phyloP scores from a whole-genome alignment of 2,329 filamentous ascomycete species.

The Alternaria sp. region DNA sequence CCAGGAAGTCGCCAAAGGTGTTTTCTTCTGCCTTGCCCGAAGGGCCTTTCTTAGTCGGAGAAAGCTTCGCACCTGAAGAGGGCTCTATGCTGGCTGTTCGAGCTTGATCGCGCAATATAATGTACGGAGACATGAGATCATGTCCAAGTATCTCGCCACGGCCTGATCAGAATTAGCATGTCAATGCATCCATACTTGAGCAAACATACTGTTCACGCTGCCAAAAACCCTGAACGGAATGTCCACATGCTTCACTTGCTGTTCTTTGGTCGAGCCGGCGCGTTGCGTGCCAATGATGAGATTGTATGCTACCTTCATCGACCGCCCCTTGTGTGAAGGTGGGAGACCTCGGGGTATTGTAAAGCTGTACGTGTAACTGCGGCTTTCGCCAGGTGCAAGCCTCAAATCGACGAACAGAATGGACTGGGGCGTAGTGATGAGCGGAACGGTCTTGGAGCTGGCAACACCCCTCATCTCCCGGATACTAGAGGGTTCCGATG shows the following conservation, averaged over 20 bases:
- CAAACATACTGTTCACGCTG: constrained; percentile 76
- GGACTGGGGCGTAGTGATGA: constrained; percentile 94
- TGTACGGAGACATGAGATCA: constrained; percentile 93
- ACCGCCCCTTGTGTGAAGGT: constrained; percentile 87
- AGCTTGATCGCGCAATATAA: constrained; percentile 85
- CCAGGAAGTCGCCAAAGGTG: constrained; percentile 46
- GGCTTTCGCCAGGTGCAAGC: constrained; percentile 87
- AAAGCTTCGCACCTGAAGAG: constrained; percentile 14
- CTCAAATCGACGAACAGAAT: constrained; percentile 94
- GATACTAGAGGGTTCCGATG: constrained; percentile 88
- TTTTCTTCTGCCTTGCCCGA: constrained; percentile 55
- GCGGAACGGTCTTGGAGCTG: constrained; percentile 84
- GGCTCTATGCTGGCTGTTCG: constrained; percentile 55
- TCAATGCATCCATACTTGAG: not conserved
- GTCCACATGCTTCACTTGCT: constrained; percentile 85
- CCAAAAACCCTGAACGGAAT: constrained; percentile 92
- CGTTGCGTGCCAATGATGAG: constrained; percentile 91
- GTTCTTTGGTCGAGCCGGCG: constrained; percentile 78
- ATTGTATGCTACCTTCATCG: constrained; percentile 92
- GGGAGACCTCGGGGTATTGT: constrained; percentile 87
- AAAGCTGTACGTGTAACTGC: constrained; percentile 86
- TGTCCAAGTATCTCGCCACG: constrained; percentile 90
- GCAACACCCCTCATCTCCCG: constrained; percentile 92
- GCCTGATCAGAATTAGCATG: constrained; percentile 49
- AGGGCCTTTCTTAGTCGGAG: constrained; percentile 30